Base-by-base conservation (phyloP, 129 eudicot species). In the Artemisia tridentata region DNA sequence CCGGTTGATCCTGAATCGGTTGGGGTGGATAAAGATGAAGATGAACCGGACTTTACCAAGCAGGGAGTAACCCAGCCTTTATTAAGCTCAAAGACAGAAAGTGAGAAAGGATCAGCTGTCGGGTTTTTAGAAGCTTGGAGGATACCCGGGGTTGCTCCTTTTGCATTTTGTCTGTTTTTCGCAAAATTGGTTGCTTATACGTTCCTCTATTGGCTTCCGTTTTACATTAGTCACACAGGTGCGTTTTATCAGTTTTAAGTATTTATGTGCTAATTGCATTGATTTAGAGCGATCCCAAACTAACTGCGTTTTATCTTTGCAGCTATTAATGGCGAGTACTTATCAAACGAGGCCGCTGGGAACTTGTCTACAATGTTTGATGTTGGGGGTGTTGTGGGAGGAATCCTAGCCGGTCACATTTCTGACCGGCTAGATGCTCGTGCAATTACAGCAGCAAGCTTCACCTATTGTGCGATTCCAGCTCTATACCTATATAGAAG, bases 171-270 rank as follows among this genome's bases (percentile, higher is more conserved):
- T 75, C 96, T 95, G 14, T 95, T 95, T 86, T 95, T 95, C 12
- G 86, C 97, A 0, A 95, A 95, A 67, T 80, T 95, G 93, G 99
- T 95, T 72, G 99, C 97, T 13, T 95, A 95, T 63, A 95, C 99
- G 7, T 95, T 95, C 68, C 85, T 95, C 25, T 95, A 95, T 57
- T 95, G 99, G 99, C 99, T 95, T 34, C 99, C 99, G 2, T 95
- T 90, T 78, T 95, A 95, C 86, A 85, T 95, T 72, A 95, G 97
- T 67, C 88, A 90, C 74, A 90, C 99, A 76, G 96, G 99, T 93
- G 82, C 27, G 50, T 23, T 52, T 50, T 20, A 23, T 49, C 14
- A 5, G 1, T 18, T 61, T 48, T 9, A 10, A 10, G 6, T 51
- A 16, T 52, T 25, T 23, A 23, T 60, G 2, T 51, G 0, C 17